Evolutionary conservation across 495 filamentous ascomycete genomes (phyloP).

Genomic region (Talaromyces adpressus): DNA sequence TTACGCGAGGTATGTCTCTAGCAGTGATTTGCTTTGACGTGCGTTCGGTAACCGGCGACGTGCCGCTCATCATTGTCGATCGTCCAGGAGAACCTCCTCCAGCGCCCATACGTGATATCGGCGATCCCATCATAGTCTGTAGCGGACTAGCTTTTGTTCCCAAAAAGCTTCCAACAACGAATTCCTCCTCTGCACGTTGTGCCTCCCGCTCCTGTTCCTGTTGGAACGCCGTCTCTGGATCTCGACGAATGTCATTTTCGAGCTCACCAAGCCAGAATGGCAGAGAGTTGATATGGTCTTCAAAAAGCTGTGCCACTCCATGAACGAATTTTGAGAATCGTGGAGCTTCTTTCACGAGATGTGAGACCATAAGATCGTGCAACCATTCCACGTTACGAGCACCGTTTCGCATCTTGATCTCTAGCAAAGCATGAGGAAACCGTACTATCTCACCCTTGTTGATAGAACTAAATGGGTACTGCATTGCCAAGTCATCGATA

Average conservation of each 20-base stretch:
- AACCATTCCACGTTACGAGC: conserved; percentile 78
- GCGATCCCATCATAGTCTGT: conserved; percentile 47
- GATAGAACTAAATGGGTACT: conserved; percentile 77
- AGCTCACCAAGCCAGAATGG: conserved; percentile 92
- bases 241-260: conserved; percentile 86
- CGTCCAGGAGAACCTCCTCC: background rate
- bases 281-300: conserved; percentile 91
- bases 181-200: conserved; percentile 75
- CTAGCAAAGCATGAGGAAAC: conserved; percentile 85
- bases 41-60: background rate
- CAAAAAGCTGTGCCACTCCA: conserved; percentile 83
- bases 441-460: conserved; percentile 86
- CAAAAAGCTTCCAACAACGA: conserved; percentile 80
- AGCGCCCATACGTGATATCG: conserved; percentile 24
- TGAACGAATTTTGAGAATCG: conserved; percentile 97
- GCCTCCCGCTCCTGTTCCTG: conserved; percentile 79
- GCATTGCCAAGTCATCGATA: conserved; percentile 75
- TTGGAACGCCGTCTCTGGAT: conserved; percentile 85
- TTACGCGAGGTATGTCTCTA: background rate
- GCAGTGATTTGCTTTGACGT: background rate
- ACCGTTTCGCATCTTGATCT: conserved; percentile 82
- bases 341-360: conserved; percentile 81
- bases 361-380: conserved; percentile 80
- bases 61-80: background rate
- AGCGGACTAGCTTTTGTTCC: conserved; percentile 41